Conservation (phyloP, 768 basidiomycete species). For the Rhizopogon rudus region DNA sequence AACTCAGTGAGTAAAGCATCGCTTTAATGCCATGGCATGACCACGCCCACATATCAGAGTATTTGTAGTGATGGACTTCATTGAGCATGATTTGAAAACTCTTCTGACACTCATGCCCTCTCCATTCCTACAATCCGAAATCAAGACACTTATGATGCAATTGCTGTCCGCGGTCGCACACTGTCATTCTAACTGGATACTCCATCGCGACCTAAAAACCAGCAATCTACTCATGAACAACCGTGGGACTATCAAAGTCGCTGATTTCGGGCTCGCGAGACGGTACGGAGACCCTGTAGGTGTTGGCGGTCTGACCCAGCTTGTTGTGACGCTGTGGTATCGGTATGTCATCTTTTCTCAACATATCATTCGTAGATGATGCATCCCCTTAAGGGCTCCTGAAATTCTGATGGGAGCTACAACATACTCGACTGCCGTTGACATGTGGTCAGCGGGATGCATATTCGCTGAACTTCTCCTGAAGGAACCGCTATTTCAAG, state of each 20-base stretch:
- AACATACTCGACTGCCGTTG: conserved; percentile 92
- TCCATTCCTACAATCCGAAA: conserved; percentile 95
- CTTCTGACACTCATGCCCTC: conserved; percentile 92
- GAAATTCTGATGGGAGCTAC: conserved; percentile 92
- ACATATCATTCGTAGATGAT: conserved; percentile 11
- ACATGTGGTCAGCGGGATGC: conserved; percentile 99
- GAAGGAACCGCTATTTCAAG: conserved; percentile 96
- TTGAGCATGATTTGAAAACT: conserved; percentile 98
- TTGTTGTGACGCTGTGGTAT: conserved; percentile 99
- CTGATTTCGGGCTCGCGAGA: conserved; percentile 95
- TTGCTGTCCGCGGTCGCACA: conserved; percentile 89
- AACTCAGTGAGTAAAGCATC: conserved; percentile 82
- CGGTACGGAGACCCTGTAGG: conserved; percentile 96
- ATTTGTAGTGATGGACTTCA: conserved; percentile 99
- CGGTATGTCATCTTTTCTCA: conserved; percentile 50
- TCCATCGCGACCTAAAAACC: conserved; percentile 96
- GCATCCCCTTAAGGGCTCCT: conserved; percentile 59
- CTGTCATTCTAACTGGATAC: conserved; percentile 96
- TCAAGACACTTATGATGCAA: conserved; percentile 95
- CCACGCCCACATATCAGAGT: conserved; percentile 51
- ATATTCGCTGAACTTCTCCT: conserved; percentile 95
- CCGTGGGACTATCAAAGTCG: conserved; percentile 96
- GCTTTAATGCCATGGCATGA: conserved; percentile 5
- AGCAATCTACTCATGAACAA: conserved; percentile 99
- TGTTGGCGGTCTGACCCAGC: conserved; percentile 94